Conservation (phyloP, 2,329 filamentous ascomycete genomes). For the Diaporthe ampelina region DNA sequence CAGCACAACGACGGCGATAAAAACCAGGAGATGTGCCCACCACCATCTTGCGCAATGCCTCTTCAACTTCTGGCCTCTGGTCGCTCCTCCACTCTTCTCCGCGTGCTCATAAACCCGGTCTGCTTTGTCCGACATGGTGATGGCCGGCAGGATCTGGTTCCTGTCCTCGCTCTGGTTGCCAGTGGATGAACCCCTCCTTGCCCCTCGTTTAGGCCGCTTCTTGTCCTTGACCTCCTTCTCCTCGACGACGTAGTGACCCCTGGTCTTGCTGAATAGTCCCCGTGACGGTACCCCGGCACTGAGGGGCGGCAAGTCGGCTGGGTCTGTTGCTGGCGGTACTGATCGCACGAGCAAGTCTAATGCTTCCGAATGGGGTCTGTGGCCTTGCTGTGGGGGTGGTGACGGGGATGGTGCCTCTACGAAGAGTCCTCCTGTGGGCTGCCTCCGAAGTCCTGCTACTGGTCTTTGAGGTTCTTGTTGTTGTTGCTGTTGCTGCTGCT, state of each 20-base stretch:
- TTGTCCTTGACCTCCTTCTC: conserved; percentile 9
- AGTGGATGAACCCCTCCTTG: conserved; percentile 16
- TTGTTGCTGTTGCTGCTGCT: no score
- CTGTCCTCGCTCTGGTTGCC: not conserved
- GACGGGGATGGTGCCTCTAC: conserved; percentile 19
- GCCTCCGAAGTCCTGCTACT: conserved; percentile 1
- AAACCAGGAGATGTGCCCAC: conserved; percentile 71
- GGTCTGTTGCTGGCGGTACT: conserved; percentile 11
- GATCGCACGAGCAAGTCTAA: conserved; percentile 18
- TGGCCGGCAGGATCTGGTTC: not conserved
- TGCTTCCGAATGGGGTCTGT: not conserved
- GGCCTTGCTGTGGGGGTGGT: not conserved
- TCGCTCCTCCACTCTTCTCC: conserved; percentile 1
- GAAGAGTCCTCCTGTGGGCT: conserved; percentile 25
- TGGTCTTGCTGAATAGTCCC: conserved; percentile 13
- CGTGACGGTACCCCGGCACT: conserved; percentile 24
- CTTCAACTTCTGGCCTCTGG: conserved; percentile 49
- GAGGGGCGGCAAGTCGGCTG: conserved; percentile 1
- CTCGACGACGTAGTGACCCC: not conserved
- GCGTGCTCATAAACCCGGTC: conserved; percentile 10
- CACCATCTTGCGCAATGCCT: conserved; percentile 69
- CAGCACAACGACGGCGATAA: conserved; percentile 65
- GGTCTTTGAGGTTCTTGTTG: no score
- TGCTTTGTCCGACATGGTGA: conserved; percentile 41
- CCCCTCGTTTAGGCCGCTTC: not conserved